These are phyloP conservation scores for Sporothrix variecibatus DNA, from an alignment of 2,329 filamentous ascomycete genomes.

Conservation along the genomic window DNA sequence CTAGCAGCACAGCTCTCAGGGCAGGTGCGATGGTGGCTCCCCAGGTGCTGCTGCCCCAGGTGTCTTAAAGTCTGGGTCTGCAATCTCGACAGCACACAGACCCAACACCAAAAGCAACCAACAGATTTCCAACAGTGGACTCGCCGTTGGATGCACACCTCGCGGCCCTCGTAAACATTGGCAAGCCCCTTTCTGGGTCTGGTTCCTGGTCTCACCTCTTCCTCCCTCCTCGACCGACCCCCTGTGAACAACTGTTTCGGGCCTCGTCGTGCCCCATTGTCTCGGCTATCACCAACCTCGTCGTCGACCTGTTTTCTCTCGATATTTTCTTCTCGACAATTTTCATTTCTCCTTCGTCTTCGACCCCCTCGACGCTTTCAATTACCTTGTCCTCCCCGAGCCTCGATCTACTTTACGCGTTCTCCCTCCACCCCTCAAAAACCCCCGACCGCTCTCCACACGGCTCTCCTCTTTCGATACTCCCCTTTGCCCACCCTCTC, in stretches of 20 bases:
- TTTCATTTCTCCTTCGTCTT: background rate
- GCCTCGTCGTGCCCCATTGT: constrained; percentile 9
- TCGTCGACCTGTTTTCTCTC: background rate
- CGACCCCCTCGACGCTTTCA: background rate
- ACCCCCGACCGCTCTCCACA: background rate
- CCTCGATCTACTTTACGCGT: background rate
- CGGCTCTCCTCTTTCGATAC: constrained; percentile 13
- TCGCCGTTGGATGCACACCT: constrained; percentile 11
- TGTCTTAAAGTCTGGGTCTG: background rate
- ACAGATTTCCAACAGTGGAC: background rate
- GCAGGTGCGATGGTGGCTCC: background rate
- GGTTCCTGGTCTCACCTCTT: constrained; percentile 16
- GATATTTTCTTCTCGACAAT: background rate
- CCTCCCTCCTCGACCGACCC: background rate
- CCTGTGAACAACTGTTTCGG: constrained; percentile 13
- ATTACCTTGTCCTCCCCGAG: background rate
- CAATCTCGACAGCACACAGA: background rate
- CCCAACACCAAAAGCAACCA: background rate
- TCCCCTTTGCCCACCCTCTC: background rate
- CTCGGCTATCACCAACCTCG: background rate
- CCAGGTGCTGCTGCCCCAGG: too few relatives aligned
- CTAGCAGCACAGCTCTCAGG: constrained; percentile 4
- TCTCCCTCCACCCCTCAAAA: background rate
- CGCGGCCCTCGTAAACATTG: constrained; percentile 7
- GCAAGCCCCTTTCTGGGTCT: background rate